Conservation (phyloP, 257 asterid species). For the Solanum tarapatanum region DNA sequence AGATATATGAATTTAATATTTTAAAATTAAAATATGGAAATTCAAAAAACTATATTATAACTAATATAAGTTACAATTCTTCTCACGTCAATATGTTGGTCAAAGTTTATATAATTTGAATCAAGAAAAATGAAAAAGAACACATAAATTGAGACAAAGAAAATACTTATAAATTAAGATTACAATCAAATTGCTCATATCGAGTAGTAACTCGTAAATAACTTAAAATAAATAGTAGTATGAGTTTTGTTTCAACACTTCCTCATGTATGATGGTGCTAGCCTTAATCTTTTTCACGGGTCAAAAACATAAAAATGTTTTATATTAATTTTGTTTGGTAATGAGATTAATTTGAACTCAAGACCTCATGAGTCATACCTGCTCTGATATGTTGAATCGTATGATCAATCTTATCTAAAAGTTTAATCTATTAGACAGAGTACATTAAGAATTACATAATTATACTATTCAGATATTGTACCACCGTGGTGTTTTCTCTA, state of each 20-base stretch:
- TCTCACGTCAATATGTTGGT: not conserved
- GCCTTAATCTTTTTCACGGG: not conserved
- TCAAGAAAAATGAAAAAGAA: too few species aligned
- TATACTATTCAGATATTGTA: not conserved
- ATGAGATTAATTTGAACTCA: not conserved
- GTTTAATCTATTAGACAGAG: not conserved
- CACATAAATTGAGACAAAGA: too few species aligned
- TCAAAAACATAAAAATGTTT: not conserved
- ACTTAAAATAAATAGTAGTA: not conserved
- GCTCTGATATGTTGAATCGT: not conserved
- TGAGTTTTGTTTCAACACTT: not conserved
- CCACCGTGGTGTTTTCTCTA: not conserved
- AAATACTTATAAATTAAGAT: too few species aligned
- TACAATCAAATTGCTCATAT: not conserved
- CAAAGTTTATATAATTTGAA: not conserved
- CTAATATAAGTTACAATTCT: not conserved
- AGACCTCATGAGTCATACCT: not conserved
- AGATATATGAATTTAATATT: not conserved
- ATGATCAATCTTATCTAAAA: not conserved
- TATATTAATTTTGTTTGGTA: not conserved
- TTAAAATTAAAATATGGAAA: too few species aligned
- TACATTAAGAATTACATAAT: not conserved
- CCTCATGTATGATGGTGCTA: not conserved
- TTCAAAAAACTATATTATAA: too few species aligned
- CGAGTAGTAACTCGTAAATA: not conserved